Evolutionary conservation across 1,284 basidiomycete genomes (phyloP), one percentile per base, ranked within the genome.

Genomic region (Naganishia albida): DNA sequence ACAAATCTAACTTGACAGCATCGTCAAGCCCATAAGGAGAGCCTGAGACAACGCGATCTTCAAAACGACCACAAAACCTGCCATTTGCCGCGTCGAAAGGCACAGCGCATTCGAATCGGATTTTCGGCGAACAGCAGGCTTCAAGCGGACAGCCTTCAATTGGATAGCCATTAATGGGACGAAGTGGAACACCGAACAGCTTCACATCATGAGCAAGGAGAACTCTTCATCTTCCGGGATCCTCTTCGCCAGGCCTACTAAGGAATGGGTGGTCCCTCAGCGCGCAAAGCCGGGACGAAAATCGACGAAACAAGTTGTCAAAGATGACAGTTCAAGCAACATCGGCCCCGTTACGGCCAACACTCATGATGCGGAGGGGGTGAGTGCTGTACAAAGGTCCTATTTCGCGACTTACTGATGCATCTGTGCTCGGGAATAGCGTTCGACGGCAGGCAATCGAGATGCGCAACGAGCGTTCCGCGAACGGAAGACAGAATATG

Each of bases 381-480:
- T 60, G 23, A 39, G 56, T 60, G 13, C 13, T 16, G 34, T 10
- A 34, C 4, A 34, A 34, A 10, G 34, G 34, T 34, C 10, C 34
- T 4, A 34, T n/a, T n/a, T n/a, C n/a, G 40, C 25, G 25, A 1
- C 51, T 50, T 25, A 34, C 34, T 34, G 34, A 34, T 10, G 34
- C 4, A 34, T 6, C 4, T 34, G 34, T 34, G 34, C 34, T 34
- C 34, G 34, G 34, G n/a, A 15, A 38, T 51, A 65, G 42, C 40
- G 39, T 30, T 56, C 67, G 52, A 67, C 56, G 52, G 60, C 43
- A 48, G 44, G 39, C 69, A 94, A 80, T 70, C 72, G 92, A 69
- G 89, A 89, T 44, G 91, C 91, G 4, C 92, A 95, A 75, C 87
- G 92, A 50, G 91, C 92, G 3, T 93, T 94, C 78, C 85, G 92